Conservation (phyloP, 1,139 yeast genomes). For the Blastobotrys petasosporus region DNA sequence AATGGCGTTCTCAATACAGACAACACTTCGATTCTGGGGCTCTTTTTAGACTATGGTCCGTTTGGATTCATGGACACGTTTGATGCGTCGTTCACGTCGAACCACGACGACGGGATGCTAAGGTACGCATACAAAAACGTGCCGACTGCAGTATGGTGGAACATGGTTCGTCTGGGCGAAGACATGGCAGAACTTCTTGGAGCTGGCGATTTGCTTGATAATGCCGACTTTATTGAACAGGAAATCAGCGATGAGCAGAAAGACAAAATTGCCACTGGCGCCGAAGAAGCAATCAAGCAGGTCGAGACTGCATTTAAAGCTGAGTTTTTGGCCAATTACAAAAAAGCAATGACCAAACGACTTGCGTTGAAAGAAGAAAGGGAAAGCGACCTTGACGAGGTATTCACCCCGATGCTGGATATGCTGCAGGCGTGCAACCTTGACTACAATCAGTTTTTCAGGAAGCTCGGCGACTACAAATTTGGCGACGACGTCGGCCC, state of each 20-base stretch:
- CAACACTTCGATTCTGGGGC: constrained; percentile 80
- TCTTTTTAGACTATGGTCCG: constrained; percentile 92
- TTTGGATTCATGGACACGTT: constrained; percentile 83
- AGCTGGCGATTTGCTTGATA: constrained; percentile 47
- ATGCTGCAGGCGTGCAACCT: constrained; percentile 55
- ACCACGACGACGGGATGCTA: constrained; percentile 70
- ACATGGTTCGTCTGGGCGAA: constrained; percentile 78
- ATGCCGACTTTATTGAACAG: constrained; percentile 30
- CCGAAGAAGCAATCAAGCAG: constrained; percentile 56
- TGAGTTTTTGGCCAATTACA: constrained; percentile 55
- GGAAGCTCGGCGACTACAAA: constrained; percentile 47
- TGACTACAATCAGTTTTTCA: constrained; percentile 77
- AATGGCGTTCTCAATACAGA: constrained; percentile 95
- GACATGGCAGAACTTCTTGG: constrained; percentile 77
- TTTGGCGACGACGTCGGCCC: constrained; percentile 30
- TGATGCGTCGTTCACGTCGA: constrained; percentile 78
- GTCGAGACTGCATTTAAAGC: constrained; percentile 64
- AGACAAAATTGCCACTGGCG: constrained; percentile 50
- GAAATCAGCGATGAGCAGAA: constrained; percentile 42
- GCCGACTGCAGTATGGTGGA: constrained; percentile 93
- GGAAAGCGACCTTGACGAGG: constrained; percentile 40
- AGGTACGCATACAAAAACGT: constrained; percentile 77
- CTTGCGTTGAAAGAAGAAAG: constrained; percentile 52
- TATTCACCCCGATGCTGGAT: constrained; percentile 59
- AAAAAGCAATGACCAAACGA: constrained; percentile 55